Conservation (phyloP, 2,329 filamentous ascomycete species). For the Fusarium ramigenum region DNA sequence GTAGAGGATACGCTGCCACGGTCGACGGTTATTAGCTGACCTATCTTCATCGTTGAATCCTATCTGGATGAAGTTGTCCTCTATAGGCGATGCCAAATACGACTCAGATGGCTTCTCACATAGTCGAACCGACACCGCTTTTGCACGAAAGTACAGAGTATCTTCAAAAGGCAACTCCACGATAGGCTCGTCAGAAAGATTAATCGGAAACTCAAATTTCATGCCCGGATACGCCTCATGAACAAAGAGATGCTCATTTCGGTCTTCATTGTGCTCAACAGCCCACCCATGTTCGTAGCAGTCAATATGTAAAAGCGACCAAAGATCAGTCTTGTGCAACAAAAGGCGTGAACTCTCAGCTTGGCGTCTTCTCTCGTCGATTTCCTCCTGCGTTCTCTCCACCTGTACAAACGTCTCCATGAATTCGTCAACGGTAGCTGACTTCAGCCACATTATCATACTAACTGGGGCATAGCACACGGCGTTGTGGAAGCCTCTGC, state of each 20-base stretch:
- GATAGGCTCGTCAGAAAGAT: background rate
- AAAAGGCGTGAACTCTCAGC: background rate
- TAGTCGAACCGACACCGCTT: background rate
- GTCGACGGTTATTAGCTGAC: background rate
- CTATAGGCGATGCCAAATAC: background rate
- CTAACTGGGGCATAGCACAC: background rate
- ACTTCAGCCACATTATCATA: background rate
- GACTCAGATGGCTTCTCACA: background rate
- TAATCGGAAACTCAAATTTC: constrained; percentile 3
- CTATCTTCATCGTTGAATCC: constrained; percentile 14
- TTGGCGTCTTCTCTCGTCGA: background rate
- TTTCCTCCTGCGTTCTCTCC: constrained; percentile 7
- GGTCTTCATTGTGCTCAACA: background rate
- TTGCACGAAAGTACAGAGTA: background rate
- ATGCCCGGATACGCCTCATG: constrained; percentile 7
- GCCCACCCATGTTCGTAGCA: constrained; percentile 7
- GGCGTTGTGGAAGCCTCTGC: constrained; percentile 14
- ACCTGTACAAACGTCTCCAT: background rate
- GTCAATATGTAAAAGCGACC: background rate
- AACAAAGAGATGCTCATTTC: constrained; percentile 5
- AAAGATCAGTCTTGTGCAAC: background rate
- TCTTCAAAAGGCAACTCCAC: background rate
- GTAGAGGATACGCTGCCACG: constrained; percentile 20
- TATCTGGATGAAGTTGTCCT: constrained; percentile 7
- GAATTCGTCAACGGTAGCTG: background rate